A percentile compares a stretch with the other conserved stretches of the same genome.
Evolutionary conservation across 192 early-diverging fungal species (phyloP).

Genomic region (Backusella tarrabulga): DNA sequence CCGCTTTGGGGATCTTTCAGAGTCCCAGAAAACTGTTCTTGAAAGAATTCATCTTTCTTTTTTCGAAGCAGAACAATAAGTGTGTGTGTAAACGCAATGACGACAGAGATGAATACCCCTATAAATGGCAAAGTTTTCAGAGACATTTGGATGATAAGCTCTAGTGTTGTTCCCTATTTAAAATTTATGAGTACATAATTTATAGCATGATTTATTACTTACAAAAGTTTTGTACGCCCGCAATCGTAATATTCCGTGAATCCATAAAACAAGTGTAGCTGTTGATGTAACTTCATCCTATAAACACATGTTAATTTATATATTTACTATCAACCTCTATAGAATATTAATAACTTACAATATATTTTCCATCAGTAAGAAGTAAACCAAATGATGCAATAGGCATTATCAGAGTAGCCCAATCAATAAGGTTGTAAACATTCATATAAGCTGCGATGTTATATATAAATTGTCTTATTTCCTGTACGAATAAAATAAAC

Average conservation of each 20-base stretch:
- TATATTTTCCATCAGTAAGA: not conserved
- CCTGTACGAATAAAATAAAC: not conserved
- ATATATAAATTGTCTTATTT: not conserved
- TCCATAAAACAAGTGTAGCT: slow-evolving; percentile 9
- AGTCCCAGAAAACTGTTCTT: not conserved
- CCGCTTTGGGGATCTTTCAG: too few species aligned
- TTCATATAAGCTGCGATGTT: not conserved
- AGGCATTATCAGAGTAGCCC: not conserved
- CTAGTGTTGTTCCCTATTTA: slow-evolving; percentile 4
- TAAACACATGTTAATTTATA: too few species aligned
- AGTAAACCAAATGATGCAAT: not conserved
- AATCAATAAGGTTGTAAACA: slow-evolving; percentile 4
- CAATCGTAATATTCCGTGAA: slow-evolving; percentile 10
- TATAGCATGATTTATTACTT: not conserved
- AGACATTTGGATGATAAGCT: slow-evolving; percentile 7
- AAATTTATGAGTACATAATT: too few species aligned
- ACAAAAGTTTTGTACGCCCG: not conserved
- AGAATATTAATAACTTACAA: not conserved
- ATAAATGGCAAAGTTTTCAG: not conserved
- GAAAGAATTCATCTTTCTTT: not conserved
- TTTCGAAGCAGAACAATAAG: slow-evolving; percentile 6
- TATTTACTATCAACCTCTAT: not conserved
- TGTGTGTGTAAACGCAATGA: slow-evolving; percentile 14
- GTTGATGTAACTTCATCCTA: not conserved
- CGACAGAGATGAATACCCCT: not conserved